A percentile compares a stretch with the other conserved stretches of the same genome.
These are phyloP conservation scores for Sarcomyxa edulis DNA, from an alignment of 768 basidiomycete genomes.

Conservation along the genomic window DNA sequence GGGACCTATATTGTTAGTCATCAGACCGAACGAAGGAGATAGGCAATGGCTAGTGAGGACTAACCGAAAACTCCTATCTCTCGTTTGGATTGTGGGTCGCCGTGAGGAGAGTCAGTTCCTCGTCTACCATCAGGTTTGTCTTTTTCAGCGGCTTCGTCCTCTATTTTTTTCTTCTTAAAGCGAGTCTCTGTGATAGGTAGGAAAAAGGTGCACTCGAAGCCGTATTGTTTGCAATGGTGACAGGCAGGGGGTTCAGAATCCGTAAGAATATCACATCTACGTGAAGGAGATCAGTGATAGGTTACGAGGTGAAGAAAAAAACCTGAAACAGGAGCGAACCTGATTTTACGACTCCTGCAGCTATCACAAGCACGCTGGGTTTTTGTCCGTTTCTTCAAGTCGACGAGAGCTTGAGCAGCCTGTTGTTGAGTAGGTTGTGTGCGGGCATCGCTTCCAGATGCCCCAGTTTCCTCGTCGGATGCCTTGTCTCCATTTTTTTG, in stretches of 20 bases:
- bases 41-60: conserved; percentile 15
- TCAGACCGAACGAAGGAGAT: conserved; percentile 27
- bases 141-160: conserved; percentile 51
- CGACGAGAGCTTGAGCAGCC: conserved; percentile 36
- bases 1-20: conserved; percentile 59
- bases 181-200: conserved; percentile 98
- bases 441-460: conserved; percentile 42
- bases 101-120: conserved; percentile 33
- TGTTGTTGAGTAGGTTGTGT: conserved; percentile 15
- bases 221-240: conserved; percentile 92
- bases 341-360: conserved; percentile 86
- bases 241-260: conserved; percentile 78
- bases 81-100: conserved; percentile 39
- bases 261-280: conserved; percentile 78
- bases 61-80: conserved; percentile 65
- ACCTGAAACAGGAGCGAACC: conserved; percentile 1
- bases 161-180: conserved; percentile 92
- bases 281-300: neutral
- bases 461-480: conserved; percentile 56
- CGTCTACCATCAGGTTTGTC: conserved; percentile 28
- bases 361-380: conserved; percentile 90
- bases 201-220: conserved; percentile 95
- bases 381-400: conserved; percentile 86
- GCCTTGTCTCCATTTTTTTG: conserved; percentile 40
- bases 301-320: neutral